Evolutionary conservation across 371 early-diverging fungal species (phyloP).

Genomic region (Mucor plumbeus): DNA sequence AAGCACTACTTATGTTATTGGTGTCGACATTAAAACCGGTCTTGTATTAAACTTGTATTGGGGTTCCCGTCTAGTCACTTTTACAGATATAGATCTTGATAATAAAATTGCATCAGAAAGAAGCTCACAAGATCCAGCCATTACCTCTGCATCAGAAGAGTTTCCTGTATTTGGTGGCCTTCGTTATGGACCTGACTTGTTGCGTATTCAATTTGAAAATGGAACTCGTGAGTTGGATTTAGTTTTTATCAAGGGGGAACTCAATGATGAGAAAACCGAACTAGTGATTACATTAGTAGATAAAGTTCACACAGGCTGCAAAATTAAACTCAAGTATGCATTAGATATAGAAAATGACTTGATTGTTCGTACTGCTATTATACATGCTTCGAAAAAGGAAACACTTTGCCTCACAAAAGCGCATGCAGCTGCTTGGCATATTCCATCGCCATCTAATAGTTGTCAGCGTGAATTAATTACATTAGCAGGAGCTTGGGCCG

Average conservation of each 20-base stretch:
- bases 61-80: constrained; percentile 34
- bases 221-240: constrained; percentile 41
- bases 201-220: constrained; percentile 34
- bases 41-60: constrained; percentile 43
- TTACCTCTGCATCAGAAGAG: constrained; percentile 44
- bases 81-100: constrained; percentile 25
- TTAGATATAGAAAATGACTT: constrained; percentile 39
- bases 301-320: constrained; percentile 17
- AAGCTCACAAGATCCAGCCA: constrained; percentile 39
- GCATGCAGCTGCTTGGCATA: constrained; percentile 46
- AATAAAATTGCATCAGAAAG: constrained; percentile 8
- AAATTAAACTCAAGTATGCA: constrained; percentile 33
- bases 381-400: constrained; percentile 6
- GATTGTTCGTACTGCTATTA: constrained; percentile 24
- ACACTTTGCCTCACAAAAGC: constrained; percentile 10
- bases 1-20: constrained; percentile 40
- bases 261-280: neutral
- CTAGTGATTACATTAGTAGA: constrained; percentile 29
- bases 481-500: constrained; percentile 46
- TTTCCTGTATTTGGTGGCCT: constrained; percentile 50
- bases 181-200: constrained; percentile 35
- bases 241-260: constrained; percentile 8
- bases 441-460: constrained; percentile 25
- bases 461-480: constrained; percentile 34
- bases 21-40: constrained; percentile 22